Evolutionary conservation across 495 filamentous ascomycete genomes (phyloP).

Genomic region (Stereocaulon alpinum): DNA sequence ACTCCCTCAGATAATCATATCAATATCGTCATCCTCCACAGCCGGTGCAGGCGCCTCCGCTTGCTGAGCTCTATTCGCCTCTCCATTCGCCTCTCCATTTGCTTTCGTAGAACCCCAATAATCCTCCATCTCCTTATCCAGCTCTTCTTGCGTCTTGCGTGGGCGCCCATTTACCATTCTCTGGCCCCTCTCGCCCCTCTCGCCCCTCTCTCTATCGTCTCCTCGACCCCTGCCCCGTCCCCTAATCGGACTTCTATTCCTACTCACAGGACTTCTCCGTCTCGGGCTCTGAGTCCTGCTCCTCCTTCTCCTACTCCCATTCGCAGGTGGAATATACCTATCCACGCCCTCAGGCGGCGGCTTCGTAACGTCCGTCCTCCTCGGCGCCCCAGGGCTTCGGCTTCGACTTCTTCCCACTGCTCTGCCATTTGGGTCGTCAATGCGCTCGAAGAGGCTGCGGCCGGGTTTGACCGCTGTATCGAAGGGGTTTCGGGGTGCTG

Average conservation of each 20-base stretch:
- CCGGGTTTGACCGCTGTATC: conserved; percentile 45
- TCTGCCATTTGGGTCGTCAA: conserved; percentile 40
- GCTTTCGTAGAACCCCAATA: conserved; percentile 56
- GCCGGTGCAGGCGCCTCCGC: conserved; percentile 18
- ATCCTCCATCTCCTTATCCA: conserved; percentile 93
- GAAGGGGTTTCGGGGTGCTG: conserved; percentile 40
- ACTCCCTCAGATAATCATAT: conserved; percentile 30
- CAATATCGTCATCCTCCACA: conserved; percentile 45
- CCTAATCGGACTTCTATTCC: conserved; percentile 25
- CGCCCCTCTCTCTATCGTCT: conserved; percentile 27
- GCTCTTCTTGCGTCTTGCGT: conserved; percentile 82
- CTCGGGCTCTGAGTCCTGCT: conserved; percentile 35
- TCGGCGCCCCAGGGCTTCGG: conserved; percentile 36
- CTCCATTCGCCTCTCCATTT: conserved; percentile 27
- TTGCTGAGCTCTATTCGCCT: neutral
- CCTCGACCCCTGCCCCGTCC: conserved; percentile 8
- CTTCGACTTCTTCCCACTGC: conserved; percentile 28
- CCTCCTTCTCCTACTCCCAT: conserved; percentile 37
- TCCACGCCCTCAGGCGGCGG: conserved; percentile 66
- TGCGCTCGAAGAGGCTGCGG: conserved; percentile 64
- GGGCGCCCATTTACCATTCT: conserved; percentile 46
- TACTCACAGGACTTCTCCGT: conserved; percentile 34
- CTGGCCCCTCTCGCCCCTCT: conserved; percentile 27
- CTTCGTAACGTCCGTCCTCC: conserved; percentile 56
- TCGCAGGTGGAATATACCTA: conserved; percentile 58